Base-by-base conservation (phyloP, 169 alveolate genomes). In the Babesia gibsoni region DNA sequence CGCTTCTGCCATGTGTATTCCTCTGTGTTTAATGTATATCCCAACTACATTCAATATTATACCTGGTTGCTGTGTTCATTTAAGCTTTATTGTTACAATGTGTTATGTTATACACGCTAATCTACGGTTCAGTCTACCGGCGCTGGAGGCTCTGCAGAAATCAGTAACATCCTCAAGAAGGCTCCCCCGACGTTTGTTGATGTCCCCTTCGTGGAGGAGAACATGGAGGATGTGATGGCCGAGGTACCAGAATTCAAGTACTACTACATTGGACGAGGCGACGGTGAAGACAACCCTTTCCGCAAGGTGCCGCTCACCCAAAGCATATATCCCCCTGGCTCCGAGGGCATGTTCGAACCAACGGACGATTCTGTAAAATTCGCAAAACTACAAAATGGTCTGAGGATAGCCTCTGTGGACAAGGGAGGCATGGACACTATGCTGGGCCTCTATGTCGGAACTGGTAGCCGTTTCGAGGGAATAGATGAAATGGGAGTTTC, bases 371-470 rank as follows among this genome's bases (percentile, higher is more conserved):
- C 72, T 27, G 58, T 90, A 52, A 88, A 89, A 74, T 90, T 82
- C 80, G 91, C 96, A 52, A 79, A 73, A 80, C 85, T 92, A 67
- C 94, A 88, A 54, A 92, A 92, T 59, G 96, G 94, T 65, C 74
- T 85, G 30, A 56, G 84, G 56, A 91, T 91, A 35, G 92, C 91
- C 23, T 81, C 93, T 12, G 66, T 85, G 30, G 91, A 88, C 73
- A 72, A 73, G 42, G 78, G 84, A 18, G 84, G 79, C 12, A 46
- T 67, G 58, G 72, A 22, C 42, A 58, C 82, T 18, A 46, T 52
- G 46, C 27, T 64, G 75, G 93, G 93, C 9, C 79, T 89, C 10
- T 89, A 81, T 46, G 93, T 91, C 66, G 83, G 84, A 45, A 90
- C 94, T 20, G 96, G 96, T 6, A 54, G 89, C 45, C 81, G 95